Percentiles rank a stretch among this genome's conserved stretches.
Evolutionary conservation across 2,329 filamentous ascomycete genomes (phyloP).

Genomic region (Monosporascus sp.): DNA sequence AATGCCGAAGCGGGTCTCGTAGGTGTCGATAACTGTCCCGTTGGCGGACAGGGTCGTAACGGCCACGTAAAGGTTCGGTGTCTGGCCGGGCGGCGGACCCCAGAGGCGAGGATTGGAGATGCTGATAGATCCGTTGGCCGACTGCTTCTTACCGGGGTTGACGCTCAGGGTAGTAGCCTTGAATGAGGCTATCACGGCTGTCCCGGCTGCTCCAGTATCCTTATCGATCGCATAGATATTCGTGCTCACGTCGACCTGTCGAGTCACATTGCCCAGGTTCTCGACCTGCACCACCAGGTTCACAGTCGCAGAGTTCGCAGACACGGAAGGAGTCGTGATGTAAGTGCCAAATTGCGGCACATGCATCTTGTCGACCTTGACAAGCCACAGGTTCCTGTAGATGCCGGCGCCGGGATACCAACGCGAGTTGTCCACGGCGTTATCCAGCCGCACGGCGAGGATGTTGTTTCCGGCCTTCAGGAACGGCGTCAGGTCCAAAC

Average conservation of each 20-base stretch:
- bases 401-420: conserved; percentile 52
- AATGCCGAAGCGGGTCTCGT: conserved; percentile 46
- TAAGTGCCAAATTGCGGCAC: conserved; percentile 46
- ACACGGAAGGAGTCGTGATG: conserved; percentile 41
- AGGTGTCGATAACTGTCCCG: conserved; percentile 32
- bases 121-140: conserved; percentile 29
- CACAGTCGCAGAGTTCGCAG: conserved; percentile 37
- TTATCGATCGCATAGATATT: conserved; percentile 34
- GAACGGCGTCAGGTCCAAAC: conserved; percentile 43
- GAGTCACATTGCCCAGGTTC: conserved; percentile 31
- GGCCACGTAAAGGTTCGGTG: conserved; percentile 42
- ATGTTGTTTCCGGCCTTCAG: conserved; percentile 31
- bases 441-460: conserved; percentile 47
- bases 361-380: conserved; percentile 40
- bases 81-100: conserved; percentile 40
- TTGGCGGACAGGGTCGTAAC: conserved; percentile 32
- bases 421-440: conserved; percentile 40
- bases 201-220: conserved; percentile 19
- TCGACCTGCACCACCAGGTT: conserved; percentile 40
- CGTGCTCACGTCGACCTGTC: conserved; percentile 34
- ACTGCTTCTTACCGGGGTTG: conserved; percentile 24
- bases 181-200: conserved; percentile 31
- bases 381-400: conserved; percentile 51
- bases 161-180: conserved; percentile 22
- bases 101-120: conserved; percentile 39